Conservation (phyloP, 1,284 basidiomycete genomes). For the Quambalaria eucalypti region DNA sequence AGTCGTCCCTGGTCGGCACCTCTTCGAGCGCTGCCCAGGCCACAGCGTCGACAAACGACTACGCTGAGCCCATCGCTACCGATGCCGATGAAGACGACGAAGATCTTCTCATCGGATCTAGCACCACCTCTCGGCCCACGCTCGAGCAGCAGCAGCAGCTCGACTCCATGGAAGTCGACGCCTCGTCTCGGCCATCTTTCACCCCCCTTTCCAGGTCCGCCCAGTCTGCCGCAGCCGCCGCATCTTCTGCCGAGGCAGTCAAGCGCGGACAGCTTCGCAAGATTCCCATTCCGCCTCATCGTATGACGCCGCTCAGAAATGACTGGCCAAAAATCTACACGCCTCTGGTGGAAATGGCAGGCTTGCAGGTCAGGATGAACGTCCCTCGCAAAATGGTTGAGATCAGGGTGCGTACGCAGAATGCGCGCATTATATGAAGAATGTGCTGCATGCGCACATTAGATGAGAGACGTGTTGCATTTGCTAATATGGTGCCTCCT, state of each 20-base stretch:
- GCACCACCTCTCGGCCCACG: not conserved
- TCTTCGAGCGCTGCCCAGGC: not conserved
- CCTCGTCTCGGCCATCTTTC: slow-evolving; percentile 5
- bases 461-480: not conserved
- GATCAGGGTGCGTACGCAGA: slow-evolving; percentile 72
- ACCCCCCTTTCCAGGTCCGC: slow-evolving; percentile 3
- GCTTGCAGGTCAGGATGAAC: slow-evolving; percentile 94
- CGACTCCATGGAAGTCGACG: slow-evolving; percentile 7
- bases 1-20: too few relatives aligned
- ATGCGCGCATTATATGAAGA: not conserved
- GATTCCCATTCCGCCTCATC: slow-evolving; percentile 85
- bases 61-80: not conserved
- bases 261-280: slow-evolving; percentile 28
- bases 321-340: slow-evolving; percentile 97
- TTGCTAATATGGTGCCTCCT: not conserved
- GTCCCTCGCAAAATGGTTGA: slow-evolving; percentile 78
- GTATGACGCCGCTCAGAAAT: slow-evolving; percentile 92
- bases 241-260: not conserved
- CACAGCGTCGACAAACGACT: not conserved
- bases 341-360: slow-evolving; percentile 85
- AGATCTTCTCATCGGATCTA: not conserved
- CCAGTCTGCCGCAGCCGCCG: slow-evolving; percentile 2
- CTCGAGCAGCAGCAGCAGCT: not conserved
- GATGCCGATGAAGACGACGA: not conserved
- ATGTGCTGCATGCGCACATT: not conserved